phyloP scores from a whole-genome alignment of 495 filamentous ascomycete genomes.

The Thozetella sp. region DNA sequence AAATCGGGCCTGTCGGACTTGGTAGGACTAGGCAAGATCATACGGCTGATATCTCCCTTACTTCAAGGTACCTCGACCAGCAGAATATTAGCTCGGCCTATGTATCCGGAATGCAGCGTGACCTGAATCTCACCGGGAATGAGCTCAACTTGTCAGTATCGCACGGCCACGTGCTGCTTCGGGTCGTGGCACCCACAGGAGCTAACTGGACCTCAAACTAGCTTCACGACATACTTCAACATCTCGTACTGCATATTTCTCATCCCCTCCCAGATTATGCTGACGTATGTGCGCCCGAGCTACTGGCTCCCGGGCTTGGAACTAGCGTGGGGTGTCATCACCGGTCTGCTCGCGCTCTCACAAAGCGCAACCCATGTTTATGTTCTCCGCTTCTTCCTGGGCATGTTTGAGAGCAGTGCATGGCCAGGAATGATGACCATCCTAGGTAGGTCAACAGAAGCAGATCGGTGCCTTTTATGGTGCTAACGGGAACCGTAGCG shows the following conservation, averaged over 20 bases:
- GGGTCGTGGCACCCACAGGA: not conserved
- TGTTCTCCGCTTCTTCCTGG: constrained; percentile 38
- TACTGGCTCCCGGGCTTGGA: constrained; percentile 42
- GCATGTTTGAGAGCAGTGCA: constrained; percentile 50
- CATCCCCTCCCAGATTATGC: constrained; percentile 53
- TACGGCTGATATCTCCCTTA: not conserved
- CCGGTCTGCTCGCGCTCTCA: constrained; percentile 24
- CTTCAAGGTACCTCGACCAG: constrained; percentile 33
- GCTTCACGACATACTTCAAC: constrained; percentile 54
- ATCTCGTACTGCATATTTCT: constrained; percentile 45
- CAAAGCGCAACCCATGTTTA: constrained; percentile 34
- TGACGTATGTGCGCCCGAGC: constrained; percentile 41
- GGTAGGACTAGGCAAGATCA: not conserved
- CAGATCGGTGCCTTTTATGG: too few species aligned
- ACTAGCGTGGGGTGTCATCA: constrained; percentile 42
- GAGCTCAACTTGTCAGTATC: constrained; percentile 33
- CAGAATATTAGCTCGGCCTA: constrained; percentile 45
- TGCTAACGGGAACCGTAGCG: constrained; percentile 11
- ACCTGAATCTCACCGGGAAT: constrained; percentile 35
- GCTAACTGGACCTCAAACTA: constrained; percentile 10
- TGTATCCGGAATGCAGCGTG: constrained; percentile 44
- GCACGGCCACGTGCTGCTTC: not conserved
- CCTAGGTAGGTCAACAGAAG: constrained; percentile 24
- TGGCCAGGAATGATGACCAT: constrained; percentile 41
- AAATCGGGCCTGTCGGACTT: not conserved